Evolutionary conservation across 257 asterid genomes (phyloP).

Genomic region (Ligustrum vulgare): DNA sequence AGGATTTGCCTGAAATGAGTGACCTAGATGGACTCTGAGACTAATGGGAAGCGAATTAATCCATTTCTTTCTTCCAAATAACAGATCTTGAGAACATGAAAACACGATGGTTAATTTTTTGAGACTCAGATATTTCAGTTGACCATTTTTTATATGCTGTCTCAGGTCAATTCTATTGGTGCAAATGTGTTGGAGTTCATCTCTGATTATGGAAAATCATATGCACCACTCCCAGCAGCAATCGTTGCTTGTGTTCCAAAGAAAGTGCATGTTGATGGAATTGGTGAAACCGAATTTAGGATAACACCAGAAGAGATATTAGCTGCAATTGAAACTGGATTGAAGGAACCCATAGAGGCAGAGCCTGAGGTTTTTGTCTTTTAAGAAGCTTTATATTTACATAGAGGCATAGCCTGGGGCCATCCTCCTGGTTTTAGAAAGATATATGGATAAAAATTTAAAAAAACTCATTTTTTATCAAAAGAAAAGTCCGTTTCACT

Average conservation of each 20-base stretch:
- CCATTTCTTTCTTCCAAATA: neutral
- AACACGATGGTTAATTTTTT: neutral
- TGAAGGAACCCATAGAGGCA: conserved; percentile 86
- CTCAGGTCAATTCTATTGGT: conserved; percentile 88
- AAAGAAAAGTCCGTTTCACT: conserved; percentile 11
- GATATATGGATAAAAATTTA: neutral
- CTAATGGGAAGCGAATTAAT: neutral
- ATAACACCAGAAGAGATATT: conserved; percentile 76
- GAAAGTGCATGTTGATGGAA: conserved; percentile 77
- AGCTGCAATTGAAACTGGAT: conserved; percentile 82
- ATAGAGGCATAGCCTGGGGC: too few species aligned
- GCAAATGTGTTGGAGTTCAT: conserved; percentile 91
- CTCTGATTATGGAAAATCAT: conserved; percentile 89
- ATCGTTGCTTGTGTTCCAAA: conserved; percentile 95
- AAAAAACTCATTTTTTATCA: neutral
- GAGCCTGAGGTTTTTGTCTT: conserved; percentile 82
- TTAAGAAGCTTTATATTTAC: conserved; percentile 11
- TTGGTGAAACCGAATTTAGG: conserved; percentile 86
- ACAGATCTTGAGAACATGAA: conserved; percentile 13
- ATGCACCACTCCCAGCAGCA: conserved; percentile 96
- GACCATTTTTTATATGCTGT: conserved; percentile 16
- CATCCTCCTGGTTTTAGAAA: conserved; percentile 10
- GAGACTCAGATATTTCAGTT: conserved; percentile 17
- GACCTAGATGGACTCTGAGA: neutral
- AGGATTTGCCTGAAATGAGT: neutral